Base-by-base conservation (phyloP, 768 basidiomycete genomes). In the Asterophora parasitica region DNA sequence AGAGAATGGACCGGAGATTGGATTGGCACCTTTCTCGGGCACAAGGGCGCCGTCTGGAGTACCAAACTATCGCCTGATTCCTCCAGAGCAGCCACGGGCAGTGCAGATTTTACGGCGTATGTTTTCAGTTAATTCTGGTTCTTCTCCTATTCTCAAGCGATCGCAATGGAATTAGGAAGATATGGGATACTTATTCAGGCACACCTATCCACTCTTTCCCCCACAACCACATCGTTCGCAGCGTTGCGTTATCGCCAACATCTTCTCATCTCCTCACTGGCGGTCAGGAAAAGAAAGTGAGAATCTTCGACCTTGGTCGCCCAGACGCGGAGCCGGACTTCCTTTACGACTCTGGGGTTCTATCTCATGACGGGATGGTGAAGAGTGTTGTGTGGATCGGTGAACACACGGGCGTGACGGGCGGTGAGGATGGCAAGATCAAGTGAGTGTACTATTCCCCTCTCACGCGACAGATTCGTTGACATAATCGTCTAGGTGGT, bases 1-100 rank as follows among this genome's bases (percentile, higher is more conserved):
- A 82, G 92, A 61, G 88, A 92, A 61, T 95, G 94, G 94, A 89
- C 91, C 46, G 95, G 95, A 28, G 96, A 99, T 67, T 99, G 96
- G 96, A 89, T 96, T 63, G 96, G 96, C 31, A 90, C 88, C 13
- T 91, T 89, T 65, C 74, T 90, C 34, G 87, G 88, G 17, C 87
- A 89, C 70, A 89, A 91, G 65, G 96, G 95, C 58, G 95, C 95
- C 7, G 95, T 99, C 3, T 99, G 95, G 95, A 84, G 88, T 55
- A 88, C 89, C 42, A 95, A 96, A 68, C 80, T 99, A 51, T 91
- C 88, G 20, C 69, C 76, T 16, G 94, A 97, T 67, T 81, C 84
- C 11, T 82, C 90, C 12, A 79, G 83, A 60, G 95, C 95, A 11
- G 93, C 83, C 16, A 88, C 94, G 1, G 95, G 88, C 37, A 93